These are phyloP conservation scores for Colletotrichum sp. DNA, from an alignment of 2,329 filamentous ascomycete species.

Conservation along the genomic window DNA sequence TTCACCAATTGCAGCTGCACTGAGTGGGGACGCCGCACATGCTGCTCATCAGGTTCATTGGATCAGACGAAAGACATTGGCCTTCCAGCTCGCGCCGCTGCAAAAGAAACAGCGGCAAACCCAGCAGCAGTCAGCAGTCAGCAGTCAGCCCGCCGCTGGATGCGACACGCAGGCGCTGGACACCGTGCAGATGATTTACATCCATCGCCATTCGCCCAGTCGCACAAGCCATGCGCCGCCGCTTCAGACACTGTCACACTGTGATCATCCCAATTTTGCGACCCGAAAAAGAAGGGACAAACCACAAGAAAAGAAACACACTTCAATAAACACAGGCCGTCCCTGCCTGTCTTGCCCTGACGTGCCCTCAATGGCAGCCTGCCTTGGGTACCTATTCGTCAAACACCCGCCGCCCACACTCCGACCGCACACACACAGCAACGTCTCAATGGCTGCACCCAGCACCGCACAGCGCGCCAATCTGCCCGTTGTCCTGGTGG, in stretches of 20 bases:
- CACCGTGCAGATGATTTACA: neutral
- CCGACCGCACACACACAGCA: neutral
- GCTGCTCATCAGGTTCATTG: conserved; percentile 4
- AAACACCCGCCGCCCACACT: neutral
- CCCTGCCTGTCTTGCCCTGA: neutral
- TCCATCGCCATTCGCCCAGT: neutral
- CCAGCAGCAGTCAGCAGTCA: neutral
- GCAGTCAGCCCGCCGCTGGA: neutral
- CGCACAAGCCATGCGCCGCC: neutral
- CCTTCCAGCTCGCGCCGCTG: neutral
- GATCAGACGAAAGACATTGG: neutral
- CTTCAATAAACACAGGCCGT: neutral
- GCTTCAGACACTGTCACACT: conserved; percentile 12
- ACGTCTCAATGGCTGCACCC: neutral
- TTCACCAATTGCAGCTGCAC: neutral
- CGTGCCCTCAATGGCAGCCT: neutral
- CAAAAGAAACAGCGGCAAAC: neutral
- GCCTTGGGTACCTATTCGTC: neutral
- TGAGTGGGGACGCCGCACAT: neutral
- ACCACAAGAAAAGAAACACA: neutral
- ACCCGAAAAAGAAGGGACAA: neutral
- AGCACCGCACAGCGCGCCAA: conserved; percentile 1
- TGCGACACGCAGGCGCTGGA: neutral
- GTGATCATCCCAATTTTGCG: neutral
- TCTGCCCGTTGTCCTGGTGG: conserved; percentile 17